Evolutionary conservation across 177 flowering plant species (phyloP), one percentile per base, ranked within the genome.

Genomic region (Tripterygium wilfordii): DNA sequence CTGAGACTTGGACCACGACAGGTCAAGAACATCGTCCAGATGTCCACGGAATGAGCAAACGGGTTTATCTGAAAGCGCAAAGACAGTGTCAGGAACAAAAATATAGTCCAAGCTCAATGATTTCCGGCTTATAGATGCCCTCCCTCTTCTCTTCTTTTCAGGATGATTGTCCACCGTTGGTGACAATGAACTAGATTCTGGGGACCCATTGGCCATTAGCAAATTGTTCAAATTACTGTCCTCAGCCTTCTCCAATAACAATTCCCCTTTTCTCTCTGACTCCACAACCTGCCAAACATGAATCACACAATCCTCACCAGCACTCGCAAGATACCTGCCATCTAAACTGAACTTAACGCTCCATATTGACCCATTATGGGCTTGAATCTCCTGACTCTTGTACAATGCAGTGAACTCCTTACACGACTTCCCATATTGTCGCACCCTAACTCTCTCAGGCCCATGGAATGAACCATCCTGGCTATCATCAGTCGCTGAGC

Each of bases 401-500:
- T 75, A 94, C 8, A 94, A 61, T 1, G 83, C 92, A 0, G 90
- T 67, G 26, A 90, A 74, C 59, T 94, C 97, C 50, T 83, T 94
- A 53, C 40, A 62, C 1, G 97, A 75, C 60, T 90, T 94, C 36
- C 99, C 97, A 67, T 79, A 82, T 46, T 87, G 92, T 48, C 77
- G 57, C 23, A 87, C 99, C 54, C 75, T 70, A 30, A 83, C 71
- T 67, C 82, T 76, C 72, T 89, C 92, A 0, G 92, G 95, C 23
- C 87, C 81, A 58, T 87, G 92, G 62, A 80, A 87, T 0, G 77
- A 68, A 19, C 61, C 71, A 48, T 94, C 97, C 72, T 94, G 99
- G 67, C 97, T 87, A 51, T 94, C 99, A 68, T 94, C 99, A 0
- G 99, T 94, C 13, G 99, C 99, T 13, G 99, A 94, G 57, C 97